A percentile compares a stretch with the other conserved stretches of the same genome.
Evolutionary conservation across 2,329 filamentous ascomycete genomes (phyloP).

Genomic region (Ascochyta koolunga): DNA sequence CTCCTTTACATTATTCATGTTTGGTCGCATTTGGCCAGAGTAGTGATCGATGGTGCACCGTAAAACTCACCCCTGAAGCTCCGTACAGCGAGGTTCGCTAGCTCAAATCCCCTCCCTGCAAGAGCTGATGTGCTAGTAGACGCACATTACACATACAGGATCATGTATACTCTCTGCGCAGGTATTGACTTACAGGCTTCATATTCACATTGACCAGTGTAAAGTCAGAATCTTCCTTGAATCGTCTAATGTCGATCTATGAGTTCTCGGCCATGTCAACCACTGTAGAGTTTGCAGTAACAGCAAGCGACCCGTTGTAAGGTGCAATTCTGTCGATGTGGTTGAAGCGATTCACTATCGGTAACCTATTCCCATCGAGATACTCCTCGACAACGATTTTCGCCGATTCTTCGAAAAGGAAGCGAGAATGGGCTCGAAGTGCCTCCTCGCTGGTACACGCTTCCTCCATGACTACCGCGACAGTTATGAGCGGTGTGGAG

Average conservation of each 20-base stretch:
- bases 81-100: not conserved
- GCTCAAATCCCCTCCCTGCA: not conserved
- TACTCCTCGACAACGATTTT: constrained; percentile 57
- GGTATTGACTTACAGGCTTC: constrained; percentile 55
- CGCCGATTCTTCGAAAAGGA: constrained; percentile 47
- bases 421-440: constrained; percentile 43
- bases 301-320: constrained; percentile 57
- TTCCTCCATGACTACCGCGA: constrained; percentile 58
- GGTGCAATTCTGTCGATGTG: constrained; percentile 56
- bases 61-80: not conserved
- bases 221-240: constrained; percentile 44
- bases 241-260: constrained; percentile 54
- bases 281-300: constrained; percentile 55
- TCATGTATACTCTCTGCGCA: too few species aligned
- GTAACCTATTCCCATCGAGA: constrained; percentile 54
- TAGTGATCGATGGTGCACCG: not conserved
- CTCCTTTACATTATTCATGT: not conserved
- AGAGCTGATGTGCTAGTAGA: constrained; percentile 35
- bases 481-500: constrained; percentile 20
- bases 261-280: constrained; percentile 47
- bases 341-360: constrained; percentile 56
- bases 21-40: not conserved
- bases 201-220: constrained; percentile 60
- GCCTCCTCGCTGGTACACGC: constrained; percentile 48
- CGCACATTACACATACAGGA: constrained; percentile 47